Conservation (phyloP, 495 filamentous ascomycete genomes). For the Barbatosphaeria neglecta region DNA sequence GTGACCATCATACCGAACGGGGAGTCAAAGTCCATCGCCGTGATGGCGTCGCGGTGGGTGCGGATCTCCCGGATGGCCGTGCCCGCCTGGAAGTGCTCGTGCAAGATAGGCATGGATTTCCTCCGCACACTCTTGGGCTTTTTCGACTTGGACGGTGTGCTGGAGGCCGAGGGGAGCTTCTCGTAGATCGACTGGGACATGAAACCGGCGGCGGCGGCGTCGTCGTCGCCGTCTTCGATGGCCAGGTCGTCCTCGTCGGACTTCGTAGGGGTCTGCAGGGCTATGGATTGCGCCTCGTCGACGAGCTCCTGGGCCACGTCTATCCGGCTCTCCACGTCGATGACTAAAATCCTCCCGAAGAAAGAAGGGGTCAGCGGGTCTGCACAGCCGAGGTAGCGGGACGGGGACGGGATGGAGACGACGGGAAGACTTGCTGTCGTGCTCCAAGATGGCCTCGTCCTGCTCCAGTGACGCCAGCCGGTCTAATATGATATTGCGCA, state of each 20-base stretch:
- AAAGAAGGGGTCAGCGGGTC: not conserved
- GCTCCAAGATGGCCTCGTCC: constrained; percentile 82
- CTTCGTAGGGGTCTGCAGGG: constrained; percentile 38
- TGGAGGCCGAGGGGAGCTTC: constrained; percentile 60
- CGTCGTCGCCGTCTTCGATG: constrained; percentile 38
- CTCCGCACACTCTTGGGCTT: constrained; percentile 53
- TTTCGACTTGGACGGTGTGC: constrained; percentile 40
- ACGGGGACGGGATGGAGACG: not conserved
- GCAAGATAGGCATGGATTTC: constrained; percentile 87
- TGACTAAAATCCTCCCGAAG: constrained; percentile 51
- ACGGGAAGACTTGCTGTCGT: constrained; percentile 64
- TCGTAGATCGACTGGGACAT: constrained; percentile 98
- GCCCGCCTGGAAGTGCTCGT: constrained; percentile 90
- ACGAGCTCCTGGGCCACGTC: constrained; percentile 72
- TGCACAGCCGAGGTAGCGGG: not conserved
- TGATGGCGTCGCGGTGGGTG: constrained; percentile 82
- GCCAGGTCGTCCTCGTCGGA: constrained; percentile 42
- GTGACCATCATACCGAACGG: constrained; percentile 94
- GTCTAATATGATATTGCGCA: constrained; percentile 88
- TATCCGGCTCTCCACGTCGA: constrained; percentile 72
- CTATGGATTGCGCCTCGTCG: constrained; percentile 53
- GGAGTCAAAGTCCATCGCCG: constrained; percentile 86
- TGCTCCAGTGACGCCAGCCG: constrained; percentile 81
- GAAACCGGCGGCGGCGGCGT: constrained; percentile 57
- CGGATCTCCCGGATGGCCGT: constrained; percentile 77